Evolutionary conservation across 352 stramenopile genomes (phyloP), one percentile per base, ranked within the genome.

Genomic region (Phytophthora megakarya): DNA sequence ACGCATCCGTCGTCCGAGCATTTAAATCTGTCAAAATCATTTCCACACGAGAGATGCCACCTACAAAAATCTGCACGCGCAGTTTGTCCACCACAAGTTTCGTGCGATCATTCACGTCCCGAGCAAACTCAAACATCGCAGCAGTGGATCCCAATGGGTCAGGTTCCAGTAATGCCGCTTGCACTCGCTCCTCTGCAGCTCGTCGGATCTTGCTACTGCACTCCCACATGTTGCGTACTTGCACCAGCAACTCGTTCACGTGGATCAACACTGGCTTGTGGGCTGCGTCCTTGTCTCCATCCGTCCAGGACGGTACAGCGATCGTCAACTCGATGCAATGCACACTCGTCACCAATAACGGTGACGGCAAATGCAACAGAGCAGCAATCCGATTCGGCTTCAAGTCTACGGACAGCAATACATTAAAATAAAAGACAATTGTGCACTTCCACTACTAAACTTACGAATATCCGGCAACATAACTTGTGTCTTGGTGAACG

Each of bases 101-200:
- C 0, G 84, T 66, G 0, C 76, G 73, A 47, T 89, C 80, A 65
- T 54, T 74, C 19, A 91, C 70, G 45, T 86, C 71, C 23, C 67
- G 75, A 13, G 80, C 70, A 40, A 89, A 88, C 44, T 70, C 66
- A 40, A 87, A 81, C 80, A 76, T 81, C 3, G 76, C 77, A 46
- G 78, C 81, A 58, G 83, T 83, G 16, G 80, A 89, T 3, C 81
- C 81, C 18, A 91, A 64, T 15, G 80, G 81, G 21, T 88, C 81
- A 0, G 81, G 65, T 23, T 89, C 78, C 40, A 87, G 57, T 23
- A 75, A 61, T 0, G 78, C 78, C 6, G 71, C 72, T 22, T 74
- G 64, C 0, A 67, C 59, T 2, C 76, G 67, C n/a, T 69, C 64
- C 11, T 81, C 65, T 9, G 65, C 54, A 18, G 70, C 61, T 22